These are phyloP conservation scores for Candida sakaeoensis DNA, from an alignment of 805 yeast genomes.

Conservation along the genomic window DNA sequence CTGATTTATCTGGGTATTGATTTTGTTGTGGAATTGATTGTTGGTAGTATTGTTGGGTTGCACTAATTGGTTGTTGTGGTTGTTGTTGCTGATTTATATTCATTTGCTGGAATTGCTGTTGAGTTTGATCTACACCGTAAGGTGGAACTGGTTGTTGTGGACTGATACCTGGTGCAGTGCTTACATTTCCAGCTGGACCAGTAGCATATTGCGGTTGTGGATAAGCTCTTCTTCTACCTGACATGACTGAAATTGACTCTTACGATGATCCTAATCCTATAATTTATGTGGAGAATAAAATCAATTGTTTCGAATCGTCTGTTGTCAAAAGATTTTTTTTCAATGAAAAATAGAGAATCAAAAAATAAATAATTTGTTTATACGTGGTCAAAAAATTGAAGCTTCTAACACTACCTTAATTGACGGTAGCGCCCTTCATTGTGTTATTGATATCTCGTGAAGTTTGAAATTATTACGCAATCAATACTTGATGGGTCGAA, in stretches of 20 bases:
- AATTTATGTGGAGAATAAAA: neutral
- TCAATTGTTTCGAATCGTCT: neutral
- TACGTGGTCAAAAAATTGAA: conserved; percentile 4
- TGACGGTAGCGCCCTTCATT: neutral
- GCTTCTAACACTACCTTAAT: neutral
- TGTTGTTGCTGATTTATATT: conserved; percentile 18
- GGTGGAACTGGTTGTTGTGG: conserved; percentile 14
- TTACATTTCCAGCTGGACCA: conserved; percentile 16
- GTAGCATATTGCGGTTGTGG: conserved; percentile 45
- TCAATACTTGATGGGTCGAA: neutral
- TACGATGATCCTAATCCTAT: neutral
- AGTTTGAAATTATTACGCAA: conserved; percentile 4
- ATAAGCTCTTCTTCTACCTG: conserved; percentile 44
- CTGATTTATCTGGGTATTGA: conserved; percentile 12
- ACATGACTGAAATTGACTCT: conserved; percentile 20
- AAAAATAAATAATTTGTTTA: neutral
- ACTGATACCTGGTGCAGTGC: conserved; percentile 6
- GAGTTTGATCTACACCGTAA: conserved; percentile 32
- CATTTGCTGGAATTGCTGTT: conserved; percentile 30
- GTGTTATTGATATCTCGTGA: neutral
- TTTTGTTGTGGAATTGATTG: conserved; percentile 12
- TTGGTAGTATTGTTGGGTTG: conserved; percentile 15
- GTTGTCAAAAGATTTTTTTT: conserved; percentile 5
- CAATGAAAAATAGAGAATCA: conserved; percentile 1
- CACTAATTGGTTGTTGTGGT: conserved; percentile 6